Percentiles rank a stretch among this genome's conserved stretches.
phyloP scores from a whole-genome alignment of 495 filamentous ascomycete genomes.

The Penicillium paxilli region DNA sequence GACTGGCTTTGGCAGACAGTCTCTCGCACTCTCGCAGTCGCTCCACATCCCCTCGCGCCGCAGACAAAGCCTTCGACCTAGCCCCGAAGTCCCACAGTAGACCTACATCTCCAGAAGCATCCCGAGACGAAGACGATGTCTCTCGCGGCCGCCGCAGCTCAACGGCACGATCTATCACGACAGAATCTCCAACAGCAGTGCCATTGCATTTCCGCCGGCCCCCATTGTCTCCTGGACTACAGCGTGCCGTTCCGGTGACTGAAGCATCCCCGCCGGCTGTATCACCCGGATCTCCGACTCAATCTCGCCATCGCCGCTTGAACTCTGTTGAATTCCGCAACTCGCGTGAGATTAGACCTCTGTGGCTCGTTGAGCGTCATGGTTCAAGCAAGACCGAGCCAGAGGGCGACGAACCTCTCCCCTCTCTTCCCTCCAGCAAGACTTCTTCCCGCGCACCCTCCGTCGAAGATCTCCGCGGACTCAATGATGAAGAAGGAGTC shows the following conservation, averaged over 20 bases:
- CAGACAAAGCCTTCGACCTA: conserved; percentile 34
- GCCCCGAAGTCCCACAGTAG: conserved; percentile 37
- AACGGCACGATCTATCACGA: conserved; percentile 27
- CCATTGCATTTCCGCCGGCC: conserved; percentile 51
- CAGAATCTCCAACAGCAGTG: conserved; percentile 49
- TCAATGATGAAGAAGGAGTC: conserved; percentile 29
- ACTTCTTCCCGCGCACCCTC: conserved; percentile 45
- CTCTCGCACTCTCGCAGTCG: conserved; percentile 32
- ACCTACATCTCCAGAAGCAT: conserved; percentile 34
- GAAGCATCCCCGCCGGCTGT: conserved; percentile 20
- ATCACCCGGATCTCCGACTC: conserved; percentile 33
- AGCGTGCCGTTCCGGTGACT: conserved; percentile 32
- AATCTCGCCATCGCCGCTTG: conserved; percentile 39
- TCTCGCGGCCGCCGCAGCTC: conserved; percentile 31
- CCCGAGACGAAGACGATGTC: conserved; percentile 11
- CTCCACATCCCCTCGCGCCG: conserved; percentile 34
- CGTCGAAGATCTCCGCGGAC: conserved; percentile 38
- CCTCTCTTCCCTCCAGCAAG: conserved; percentile 52
- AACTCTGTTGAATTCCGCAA: conserved; percentile 49
- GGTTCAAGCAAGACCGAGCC: conserved; percentile 39
- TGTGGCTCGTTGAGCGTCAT: conserved; percentile 52
- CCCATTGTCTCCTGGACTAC: conserved; percentile 39
- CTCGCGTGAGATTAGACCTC: conserved; percentile 48
- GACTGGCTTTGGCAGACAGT: conserved; percentile 19
- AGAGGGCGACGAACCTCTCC: conserved; percentile 38